Conservation (phyloP, 208 protist species). For the Borovskyia barvae region DNA sequence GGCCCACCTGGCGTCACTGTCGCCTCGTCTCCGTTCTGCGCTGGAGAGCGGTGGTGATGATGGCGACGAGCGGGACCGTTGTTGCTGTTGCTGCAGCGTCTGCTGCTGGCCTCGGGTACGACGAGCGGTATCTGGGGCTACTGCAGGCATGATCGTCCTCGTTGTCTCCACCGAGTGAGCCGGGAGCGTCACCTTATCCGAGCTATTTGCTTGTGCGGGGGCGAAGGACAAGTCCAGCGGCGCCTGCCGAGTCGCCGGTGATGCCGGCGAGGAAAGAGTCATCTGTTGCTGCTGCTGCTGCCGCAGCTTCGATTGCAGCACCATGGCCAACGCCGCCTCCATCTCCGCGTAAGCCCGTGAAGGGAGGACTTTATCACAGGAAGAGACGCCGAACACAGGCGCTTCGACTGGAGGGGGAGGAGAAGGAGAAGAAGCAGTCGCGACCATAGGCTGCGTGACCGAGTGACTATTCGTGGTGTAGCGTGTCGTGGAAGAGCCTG, state of each 20-base stretch:
- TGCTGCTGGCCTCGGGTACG: neutral
- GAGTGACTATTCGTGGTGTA: constrained; percentile 11
- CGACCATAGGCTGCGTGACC: neutral
- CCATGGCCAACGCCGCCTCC: constrained; percentile 8
- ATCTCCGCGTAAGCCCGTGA: constrained; percentile 13
- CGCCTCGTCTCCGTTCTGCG: neutral
- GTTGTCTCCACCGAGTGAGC: constrained; percentile 4
- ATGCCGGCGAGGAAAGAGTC: neutral
- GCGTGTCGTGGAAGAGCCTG: constrained; percentile 18
- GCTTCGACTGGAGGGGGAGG: too few species aligned
- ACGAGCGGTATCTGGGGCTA: neutral
- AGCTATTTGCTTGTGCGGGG: constrained; percentile 4
- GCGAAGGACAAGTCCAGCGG: neutral
- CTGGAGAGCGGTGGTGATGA: too few species aligned
- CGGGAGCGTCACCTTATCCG: constrained; percentile 6
- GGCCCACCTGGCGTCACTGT: neutral
- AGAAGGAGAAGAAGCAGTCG: too few species aligned
- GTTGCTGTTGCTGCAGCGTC: constrained; percentile 8
- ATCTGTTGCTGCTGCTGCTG: neutral
- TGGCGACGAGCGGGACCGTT: neutral
- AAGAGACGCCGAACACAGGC: too few species aligned
- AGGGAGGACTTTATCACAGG: too few species aligned
- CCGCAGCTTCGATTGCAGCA: constrained; percentile 1
- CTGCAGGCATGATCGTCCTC: neutral
- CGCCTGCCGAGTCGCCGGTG: neutral